Evolutionary conservation across 225 moss, liverwort and hornwort genomes (phyloP).

Genomic region (Marchantia paleacea): DNA sequence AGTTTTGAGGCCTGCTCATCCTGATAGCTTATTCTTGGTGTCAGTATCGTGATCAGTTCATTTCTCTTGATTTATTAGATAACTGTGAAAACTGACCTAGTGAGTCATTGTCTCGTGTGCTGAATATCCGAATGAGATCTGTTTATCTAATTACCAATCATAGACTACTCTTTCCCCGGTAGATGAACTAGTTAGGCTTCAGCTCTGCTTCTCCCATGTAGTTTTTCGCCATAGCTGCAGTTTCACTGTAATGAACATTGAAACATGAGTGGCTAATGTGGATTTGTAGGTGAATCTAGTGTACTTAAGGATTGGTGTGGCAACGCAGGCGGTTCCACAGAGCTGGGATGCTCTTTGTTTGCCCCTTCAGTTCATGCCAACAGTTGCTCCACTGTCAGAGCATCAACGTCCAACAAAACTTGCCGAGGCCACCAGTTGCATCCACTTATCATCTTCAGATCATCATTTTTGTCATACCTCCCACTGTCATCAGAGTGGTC

Average conservation of each 20-base stretch:
- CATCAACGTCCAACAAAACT: conserved; percentile 76
- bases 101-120: neutral
- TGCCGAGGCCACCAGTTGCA: conserved; percentile 73
- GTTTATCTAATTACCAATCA: neutral
- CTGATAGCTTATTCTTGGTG: neutral
- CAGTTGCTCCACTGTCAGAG: conserved; percentile 82
- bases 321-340: conserved; percentile 98
- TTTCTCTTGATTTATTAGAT: neutral
- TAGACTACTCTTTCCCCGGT: neutral
- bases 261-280: conserved; percentile 53
- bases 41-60: neutral
- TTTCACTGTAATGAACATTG: conserved; percentile 39
- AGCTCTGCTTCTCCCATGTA: conserved; percentile 17
- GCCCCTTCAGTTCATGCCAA: conserved; percentile 85
- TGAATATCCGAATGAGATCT: neutral
- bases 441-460: conserved; percentile 88
- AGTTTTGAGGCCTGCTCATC: neutral
- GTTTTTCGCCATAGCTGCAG: conserved; percentile 29
- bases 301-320: conserved; percentile 99
- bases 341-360: conserved; percentile 89
- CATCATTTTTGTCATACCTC: conserved; percentile 73
- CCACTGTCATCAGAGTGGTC: conserved; percentile 49
- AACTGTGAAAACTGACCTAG: neutral
- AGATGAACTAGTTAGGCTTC: neutral
- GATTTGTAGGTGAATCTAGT: conserved; percentile 61